A percentile compares a stretch with the other conserved stretches of the same genome.
Conservation (phyloP, 257 asterid genomes). For the Vinca minor region DNA sequence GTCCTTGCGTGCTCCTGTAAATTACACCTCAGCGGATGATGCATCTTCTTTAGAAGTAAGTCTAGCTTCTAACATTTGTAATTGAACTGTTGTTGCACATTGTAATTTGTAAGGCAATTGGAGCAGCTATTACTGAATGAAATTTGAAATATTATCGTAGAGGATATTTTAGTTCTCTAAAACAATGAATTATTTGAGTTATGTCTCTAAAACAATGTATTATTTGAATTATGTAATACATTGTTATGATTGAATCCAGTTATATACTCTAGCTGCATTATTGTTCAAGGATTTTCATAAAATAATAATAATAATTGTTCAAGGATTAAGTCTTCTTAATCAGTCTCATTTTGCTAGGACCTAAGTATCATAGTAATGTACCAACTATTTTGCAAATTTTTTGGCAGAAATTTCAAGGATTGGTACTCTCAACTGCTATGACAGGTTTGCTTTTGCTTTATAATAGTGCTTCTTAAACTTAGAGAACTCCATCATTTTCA, state of each 20-base stretch:
- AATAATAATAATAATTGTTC: too few species aligned
- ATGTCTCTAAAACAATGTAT: too few species aligned
- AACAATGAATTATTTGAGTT: too few species aligned
- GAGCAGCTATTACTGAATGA: too few species aligned
- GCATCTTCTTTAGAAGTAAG: slow-evolving; percentile 54
- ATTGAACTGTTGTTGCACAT: not conserved
- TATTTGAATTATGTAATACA: not conserved
- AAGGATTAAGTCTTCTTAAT: not conserved
- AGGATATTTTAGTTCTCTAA: too few species aligned
- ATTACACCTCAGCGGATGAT: slow-evolving; percentile 35
- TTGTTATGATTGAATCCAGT: not conserved
- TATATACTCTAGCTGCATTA: not conserved
- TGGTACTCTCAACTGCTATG: slow-evolving; percentile 46
- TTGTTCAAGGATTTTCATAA: too few species aligned
- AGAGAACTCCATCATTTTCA: not conserved
- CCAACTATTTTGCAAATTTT: not conserved
- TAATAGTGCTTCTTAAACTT: not conserved
- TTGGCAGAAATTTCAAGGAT: slow-evolving; percentile 59
- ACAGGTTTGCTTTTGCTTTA: slow-evolving; percentile 38
- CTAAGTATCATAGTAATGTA: not conserved
- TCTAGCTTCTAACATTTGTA: slow-evolving; percentile 17
- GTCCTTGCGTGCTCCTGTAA: slow-evolving; percentile 48
- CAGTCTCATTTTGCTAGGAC: not conserved
- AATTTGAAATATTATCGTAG: too few species aligned
- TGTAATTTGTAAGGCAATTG: not conserved